Evolutionary conservation across 1,284 basidiomycete genomes (phyloP).

Genomic region (Melampsora americana): DNA sequence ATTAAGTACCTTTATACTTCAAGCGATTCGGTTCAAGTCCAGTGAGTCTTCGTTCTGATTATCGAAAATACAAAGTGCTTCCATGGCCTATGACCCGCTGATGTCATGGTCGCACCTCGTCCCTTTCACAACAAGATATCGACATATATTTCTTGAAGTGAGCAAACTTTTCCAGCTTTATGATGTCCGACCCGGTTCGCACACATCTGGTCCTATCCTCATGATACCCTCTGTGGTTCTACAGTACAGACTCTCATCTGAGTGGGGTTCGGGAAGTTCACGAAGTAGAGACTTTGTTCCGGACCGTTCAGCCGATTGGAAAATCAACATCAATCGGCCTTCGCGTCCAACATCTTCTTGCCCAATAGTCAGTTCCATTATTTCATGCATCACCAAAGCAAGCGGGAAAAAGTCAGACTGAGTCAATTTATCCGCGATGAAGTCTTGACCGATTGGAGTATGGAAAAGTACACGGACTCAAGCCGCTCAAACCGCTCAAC

Average conservation of each 20-base stretch:
- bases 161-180: constrained; percentile 4
- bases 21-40: background rate
- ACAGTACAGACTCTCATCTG: background rate
- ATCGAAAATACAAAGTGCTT: background rate
- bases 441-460: constrained; percentile 42
- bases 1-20: background rate
- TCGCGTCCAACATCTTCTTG: background rate
- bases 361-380: background rate
- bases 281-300: background rate
- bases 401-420: background rate
- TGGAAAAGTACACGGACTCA: constrained; percentile 52
- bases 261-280: background rate
- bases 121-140: background rate
- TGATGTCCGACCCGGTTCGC: background rate
- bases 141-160: constrained; percentile 10
- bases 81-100: background rate
- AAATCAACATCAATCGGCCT: background rate
- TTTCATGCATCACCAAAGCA: background rate
- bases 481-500: constrained; percentile 61
- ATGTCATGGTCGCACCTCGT: background rate
- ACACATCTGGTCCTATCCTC: background rate
- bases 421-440: background rate
- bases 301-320: background rate
- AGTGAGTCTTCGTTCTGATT: background rate
- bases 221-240: background rate